Base-by-base conservation (phyloP, 129 eudicot genomes). In the Saposhnikovia divaricata region DNA sequence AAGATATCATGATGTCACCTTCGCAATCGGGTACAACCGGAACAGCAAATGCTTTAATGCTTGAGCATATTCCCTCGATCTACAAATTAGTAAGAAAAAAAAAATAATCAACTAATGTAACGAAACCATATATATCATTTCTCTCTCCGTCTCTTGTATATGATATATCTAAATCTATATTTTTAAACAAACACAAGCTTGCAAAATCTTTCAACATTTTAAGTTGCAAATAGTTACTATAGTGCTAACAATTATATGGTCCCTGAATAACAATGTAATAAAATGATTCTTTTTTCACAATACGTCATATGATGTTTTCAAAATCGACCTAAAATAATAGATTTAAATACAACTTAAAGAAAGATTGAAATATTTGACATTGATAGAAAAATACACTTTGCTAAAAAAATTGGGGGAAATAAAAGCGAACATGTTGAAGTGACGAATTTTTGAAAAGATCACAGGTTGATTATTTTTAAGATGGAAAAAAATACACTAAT, bases 11-110 rank as follows among this genome's bases (percentile, higher is more conserved):
- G 19, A 28, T 28, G 82, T 45, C 69, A 95, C 98, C 98, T 92
- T 90, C 97, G 31, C 96, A 95, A 38, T 95, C 97, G 0, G 96
- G 90, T 37, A 95, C 85, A 80, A 92, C 88, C 50, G 98, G 98
- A 74, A 95, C 89, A 31, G 91, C 98, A 72, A 88, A 86, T 82
- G 97, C 87, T 80, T 76, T 87, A 63, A 91, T 90, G 34, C 76
- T 86, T 57, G 86, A 87, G 73, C 96, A 90, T 93, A 95, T 95
- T 75, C 78, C 86, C 89, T 89, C 97, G 72, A 95, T 90, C 98
- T 95, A 89, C 82, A 90, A 43, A 82, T 76, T 38, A 31, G 34
- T 23, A 57, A 44, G 46, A 8, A 44, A 44, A 76, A 76, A 14
- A 48, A 80, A 28, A 63, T 21, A 72, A 82, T 19, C 0, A 79